Base-by-base conservation (phyloP, 1,284 basidiomycete genomes). In the Grifola frondosa region DNA sequence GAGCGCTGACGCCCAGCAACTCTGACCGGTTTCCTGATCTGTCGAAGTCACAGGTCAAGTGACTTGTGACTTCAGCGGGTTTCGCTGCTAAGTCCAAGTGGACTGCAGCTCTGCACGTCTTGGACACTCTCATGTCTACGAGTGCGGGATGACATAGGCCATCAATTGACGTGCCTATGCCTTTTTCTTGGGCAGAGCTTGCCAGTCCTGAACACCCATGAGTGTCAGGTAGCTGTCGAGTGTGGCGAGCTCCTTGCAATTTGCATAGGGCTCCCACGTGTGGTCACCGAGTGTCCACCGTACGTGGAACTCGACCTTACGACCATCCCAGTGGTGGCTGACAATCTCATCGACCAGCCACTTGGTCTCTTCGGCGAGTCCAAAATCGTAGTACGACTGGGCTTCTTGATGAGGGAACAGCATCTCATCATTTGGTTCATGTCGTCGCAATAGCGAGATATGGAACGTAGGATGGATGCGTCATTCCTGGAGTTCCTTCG, bases 221-320 rank as follows among this genome's bases (percentile, higher is more conserved):
- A 61, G 38, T 11, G 55, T 46, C 2, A 62, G 46, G 42, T 65
- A 65, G 11, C 41, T 13, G 23, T 63, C 60, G 3, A 64, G 40
- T 1, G 57, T 61, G 19, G 45, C 38, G 1, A 64, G 45, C 0
- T 61, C 54, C n/a, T 52, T 48, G 32, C 53, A 49, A 10, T 46
- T 30, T 1, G 12, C 29, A 4, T 40, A 44, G 2, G 52, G 50
- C 40, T 67, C 64, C 64, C 64, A 66, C 0, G 61, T 62, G 0
- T 44, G 48, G 31, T 66, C 59, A 0, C 69, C 69, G 0, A 59
- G 29, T 10, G 51, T 54, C 64, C 68, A 74, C 13, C 45, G 31
- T 0, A 72, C 50, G 13, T 66, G 45, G 40, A 70, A 71, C 3
- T 55, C 11, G 0, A 62, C 30, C 0, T 43, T 28, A 1, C 35